Evolutionary conservation across 352 stramenopile species (phyloP), one percentile per base, ranked within the genome.

Genomic region (Globisporangium apiculatum): DNA sequence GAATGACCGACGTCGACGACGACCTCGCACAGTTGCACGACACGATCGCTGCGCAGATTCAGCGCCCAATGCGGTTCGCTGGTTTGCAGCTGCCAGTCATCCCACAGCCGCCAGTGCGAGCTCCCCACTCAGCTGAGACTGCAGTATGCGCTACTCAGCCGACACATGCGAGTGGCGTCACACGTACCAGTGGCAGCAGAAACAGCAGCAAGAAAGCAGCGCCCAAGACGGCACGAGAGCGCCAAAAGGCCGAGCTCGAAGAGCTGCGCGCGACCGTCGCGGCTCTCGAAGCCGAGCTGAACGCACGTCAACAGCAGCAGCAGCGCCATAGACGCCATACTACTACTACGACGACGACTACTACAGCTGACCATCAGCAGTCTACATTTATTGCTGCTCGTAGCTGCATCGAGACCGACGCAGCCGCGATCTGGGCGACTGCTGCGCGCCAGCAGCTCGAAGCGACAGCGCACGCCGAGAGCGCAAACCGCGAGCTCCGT

Each of bases 221-320:
- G 31, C 10, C n/a, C n/a, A 61, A 61, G 24, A 61, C 57, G 8
- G 51, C 57, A 3, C 57, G 49, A 8, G 57, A 62, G 57, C 57
- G 56, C 2, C 56, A 61, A 42, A 48, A 49, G 8, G 48, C 37
- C 7, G 57, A 61, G 48, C 48, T 61, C 24, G 5, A 36, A 7
- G n/a, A 45, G 8, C 48, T 61, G 40, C 56, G 56, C 7, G 14
- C 3, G 24, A 18, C 48, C 24, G 57, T 47, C 31, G 51, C 24
- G 17, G n/a, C 52, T 50, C 49, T 62, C 12, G 50, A 57, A 15
- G 12, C 41, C 12, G 40, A 50, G 35, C 50, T 62, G n/a, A 9
- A 41, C 9, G 48, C 14, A 7, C 41, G 53, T 40, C 38, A 55
- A 17, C 48, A 61, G 40, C 55, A 55, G 12, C 37, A 61, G 7